phyloP scores from a whole-genome alignment of 306 rosid genomes.

The Mimosa bimucronata region DNA sequence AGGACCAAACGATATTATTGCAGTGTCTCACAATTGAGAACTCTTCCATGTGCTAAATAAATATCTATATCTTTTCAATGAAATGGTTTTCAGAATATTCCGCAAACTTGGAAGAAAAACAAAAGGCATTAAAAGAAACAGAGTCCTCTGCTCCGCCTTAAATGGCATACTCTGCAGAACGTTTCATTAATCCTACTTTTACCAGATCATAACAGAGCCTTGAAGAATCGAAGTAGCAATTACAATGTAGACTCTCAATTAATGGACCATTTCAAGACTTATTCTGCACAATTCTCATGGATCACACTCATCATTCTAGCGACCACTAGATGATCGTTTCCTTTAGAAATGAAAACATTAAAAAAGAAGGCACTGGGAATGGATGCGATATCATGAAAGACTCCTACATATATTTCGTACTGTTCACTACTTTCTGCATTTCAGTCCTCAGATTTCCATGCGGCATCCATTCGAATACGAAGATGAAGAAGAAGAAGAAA shows the following conservation, averaged over 20 bases:
- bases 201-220: neutral
- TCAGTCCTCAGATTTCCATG: conserved; percentile 33
- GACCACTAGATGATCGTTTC: neutral
- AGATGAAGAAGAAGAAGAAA: conserved; percentile 26
- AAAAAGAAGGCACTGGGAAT: neutral
- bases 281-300: neutral
- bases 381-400: neutral
- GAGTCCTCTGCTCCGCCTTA: conserved; percentile 14
- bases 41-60: neutral
- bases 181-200: too few relatives aligned
- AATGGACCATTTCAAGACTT: neutral
- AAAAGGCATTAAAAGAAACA: conserved; percentile 10
- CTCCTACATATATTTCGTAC: neutral
- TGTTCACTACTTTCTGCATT: conserved; percentile 11
- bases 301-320: conserved; percentile 16
- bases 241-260: neutral
- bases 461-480: conserved; percentile 8
- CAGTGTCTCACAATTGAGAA: conserved; percentile 8
- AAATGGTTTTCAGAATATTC: conserved; percentile 1
- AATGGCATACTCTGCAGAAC: neutral
- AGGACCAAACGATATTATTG: neutral
- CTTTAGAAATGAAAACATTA: neutral
- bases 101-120: neutral
- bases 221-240: neutral
- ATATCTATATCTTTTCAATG: neutral